Base-by-base conservation (phyloP, 495 filamentous ascomycete species). In the Aspergillus nidulans region DNA sequence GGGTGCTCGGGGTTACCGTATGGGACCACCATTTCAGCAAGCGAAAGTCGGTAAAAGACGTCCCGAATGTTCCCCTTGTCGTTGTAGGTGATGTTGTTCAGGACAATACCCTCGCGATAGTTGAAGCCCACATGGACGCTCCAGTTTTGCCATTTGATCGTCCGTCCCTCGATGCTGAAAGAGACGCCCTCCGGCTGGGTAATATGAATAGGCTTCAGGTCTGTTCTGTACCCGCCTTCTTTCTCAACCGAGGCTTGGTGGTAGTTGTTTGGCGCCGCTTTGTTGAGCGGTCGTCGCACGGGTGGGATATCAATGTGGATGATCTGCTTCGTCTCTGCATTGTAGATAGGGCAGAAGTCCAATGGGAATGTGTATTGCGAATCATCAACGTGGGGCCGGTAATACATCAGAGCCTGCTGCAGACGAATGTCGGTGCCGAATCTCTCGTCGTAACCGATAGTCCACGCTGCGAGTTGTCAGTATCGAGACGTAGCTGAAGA, bases 371-470 rank as follows among this genome's bases (percentile, higher is more conserved):
- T 86, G 70, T 97, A 97, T 69, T 97, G 92, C 62, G 81, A 88
- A 70, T 92, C 89, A 63, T 97, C 92, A 38, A 86, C 56, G 61
- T 91, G 79, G 15, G 91, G 92, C 21, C 92, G 84, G 68, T 96
- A 97, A 76, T 97, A 97, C 89, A 96, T 95, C 34, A 97, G 74
- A 15, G 91, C 92, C 69, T 97, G 92, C 65, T 97, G 92, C 15
- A 96, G 80, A 53, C 92, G 86, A 25, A 90, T 78, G 30, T 77
- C 79, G 62, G 72, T 91, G 48, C 92, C 91, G 61, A 91, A 92
- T 6, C 92, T 85, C 74, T 95, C 91, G 63, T 97, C 92, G 62
- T 90, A 95, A 18, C 92, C 92, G 71, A 97, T 96, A 13, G 92
- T 96, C 92, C 92, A 97, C 12, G 92, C 90, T 89, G 58, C 30